phyloP scores from a whole-genome alignment of 306 rosid genomes.

The Rubus parviflorus region DNA sequence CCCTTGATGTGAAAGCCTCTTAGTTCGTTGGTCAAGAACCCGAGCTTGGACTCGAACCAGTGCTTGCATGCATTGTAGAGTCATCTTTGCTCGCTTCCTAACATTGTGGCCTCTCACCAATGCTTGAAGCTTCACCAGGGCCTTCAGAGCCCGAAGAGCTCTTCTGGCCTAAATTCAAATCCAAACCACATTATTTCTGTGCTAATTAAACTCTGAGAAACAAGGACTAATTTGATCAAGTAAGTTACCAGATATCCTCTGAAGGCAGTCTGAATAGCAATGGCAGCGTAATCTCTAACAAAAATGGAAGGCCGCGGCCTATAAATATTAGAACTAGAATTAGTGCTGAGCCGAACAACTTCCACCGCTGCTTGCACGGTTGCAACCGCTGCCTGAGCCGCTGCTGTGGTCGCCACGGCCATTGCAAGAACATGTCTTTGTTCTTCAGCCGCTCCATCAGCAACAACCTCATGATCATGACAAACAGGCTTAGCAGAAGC shows the following conservation, averaged over 20 bases:
- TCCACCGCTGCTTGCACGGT: conserved; percentile 47
- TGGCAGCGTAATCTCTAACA: conserved; percentile 43
- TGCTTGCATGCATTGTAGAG: conserved; percentile 62
- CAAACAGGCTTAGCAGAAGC: conserved; percentile 6
- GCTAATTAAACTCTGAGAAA: neutral
- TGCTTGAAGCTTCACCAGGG: conserved; percentile 58
- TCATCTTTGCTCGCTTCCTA: conserved; percentile 45
- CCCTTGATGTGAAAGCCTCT: conserved; percentile 37
- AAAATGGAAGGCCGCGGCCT: conserved; percentile 37
- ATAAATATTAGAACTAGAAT: neutral
- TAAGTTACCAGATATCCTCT: conserved; percentile 53
- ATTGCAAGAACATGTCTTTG: conserved; percentile 39
- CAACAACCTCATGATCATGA: conserved; percentile 9
- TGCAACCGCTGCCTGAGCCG: conserved; percentile 48
- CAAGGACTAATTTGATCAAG: neutral
- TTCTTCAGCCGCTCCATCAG: conserved; percentile 3
- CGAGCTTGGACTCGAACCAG: conserved; percentile 49
- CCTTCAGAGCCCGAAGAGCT: conserved; percentile 58
- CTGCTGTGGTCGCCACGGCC: conserved; percentile 44
- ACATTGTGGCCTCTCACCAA: conserved; percentile 59
- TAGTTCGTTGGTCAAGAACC: conserved; percentile 39
- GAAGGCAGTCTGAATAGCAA: conserved; percentile 52
- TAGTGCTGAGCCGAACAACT: conserved; percentile 29
- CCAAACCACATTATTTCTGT: neutral
- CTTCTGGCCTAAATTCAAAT: conserved; percentile 43